Evolutionary conservation across 2,329 filamentous ascomycete species (phyloP), one percentile per base, ranked within the genome.

Genomic region (Cercospora canescens): DNA sequence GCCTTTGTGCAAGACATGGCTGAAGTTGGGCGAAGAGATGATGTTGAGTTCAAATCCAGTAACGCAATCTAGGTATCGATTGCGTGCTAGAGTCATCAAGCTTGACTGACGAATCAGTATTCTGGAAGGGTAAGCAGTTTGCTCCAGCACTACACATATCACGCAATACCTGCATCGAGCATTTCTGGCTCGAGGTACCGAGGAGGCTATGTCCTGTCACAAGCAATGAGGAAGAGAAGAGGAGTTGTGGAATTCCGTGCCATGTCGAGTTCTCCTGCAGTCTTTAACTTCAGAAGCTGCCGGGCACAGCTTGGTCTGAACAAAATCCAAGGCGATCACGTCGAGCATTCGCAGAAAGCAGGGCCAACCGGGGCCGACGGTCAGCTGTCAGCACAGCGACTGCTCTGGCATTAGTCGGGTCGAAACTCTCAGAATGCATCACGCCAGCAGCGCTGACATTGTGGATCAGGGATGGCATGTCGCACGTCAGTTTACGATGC

Each of bases 1-100:
- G 26, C 32, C 11, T 11, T 41, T 45, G 57, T 41, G n/a, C 21
- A 32, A 34, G 8, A 45, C 18, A 32, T 14, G 18, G 9, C 45
- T 45, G 35, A 18, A 41, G 24, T n/a, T 48, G 57, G n/a, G 18
- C 12, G 16, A 18, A 39, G 11, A 28, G 56, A 16, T 59, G 18
- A 7, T 26, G n/a, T 50, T 37, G 41, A 32, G 28, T 14, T 48
- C n/a, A 28, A 24, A 61, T 26, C 28, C 24, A 30, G 41, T 35
- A 61, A 56, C 50, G 52, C 50, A 21, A 63, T 63, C 50, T 37
- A 34, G 39, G 60, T 35, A 63, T 41, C 24, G 18, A 63, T 63
- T 39, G 60, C 60, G 60, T 63, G 60, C 45, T 61, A 45, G 35
- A 32, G 21, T 21, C 26, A 7, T 52, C 24, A 24, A n/a, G 45